Conservation (phyloP, 257 asterid genomes). For the Salvia hispanica region DNA sequence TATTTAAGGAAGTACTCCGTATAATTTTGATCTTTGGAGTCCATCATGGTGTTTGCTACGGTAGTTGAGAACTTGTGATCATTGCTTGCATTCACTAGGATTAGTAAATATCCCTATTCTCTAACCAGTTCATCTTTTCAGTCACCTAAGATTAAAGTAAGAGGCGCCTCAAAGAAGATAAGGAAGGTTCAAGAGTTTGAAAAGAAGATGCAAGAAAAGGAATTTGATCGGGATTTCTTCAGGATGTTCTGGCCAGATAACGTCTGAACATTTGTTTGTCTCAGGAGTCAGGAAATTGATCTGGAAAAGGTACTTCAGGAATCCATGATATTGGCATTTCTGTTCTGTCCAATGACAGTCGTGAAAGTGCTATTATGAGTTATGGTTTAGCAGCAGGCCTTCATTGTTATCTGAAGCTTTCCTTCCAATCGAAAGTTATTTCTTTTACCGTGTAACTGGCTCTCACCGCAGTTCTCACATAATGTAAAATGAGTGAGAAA, state of each 20-base stretch:
- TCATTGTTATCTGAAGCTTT: not conserved
- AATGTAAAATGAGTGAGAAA: conserved; percentile 2
- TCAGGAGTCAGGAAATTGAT: conserved; percentile 7
- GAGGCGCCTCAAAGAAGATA: conserved; percentile 61
- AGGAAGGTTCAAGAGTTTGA: conserved; percentile 72
- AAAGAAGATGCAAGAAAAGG: conserved; percentile 68
- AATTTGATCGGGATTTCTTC: conserved; percentile 71
- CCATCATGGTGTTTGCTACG: too few relatives aligned
- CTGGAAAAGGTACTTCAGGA: not conserved
- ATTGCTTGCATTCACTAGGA: not conserved
- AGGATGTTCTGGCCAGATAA: conserved; percentile 97
- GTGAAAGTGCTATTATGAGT: not conserved
- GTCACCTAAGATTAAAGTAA: conserved; percentile 47
- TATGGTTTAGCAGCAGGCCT: not conserved
- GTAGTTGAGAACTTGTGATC: not conserved
- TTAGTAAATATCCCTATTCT: conserved; percentile 10
- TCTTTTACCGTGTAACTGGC: not conserved
- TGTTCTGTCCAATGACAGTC: not conserved
- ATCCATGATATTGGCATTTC: not conserved
- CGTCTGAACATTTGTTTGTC: conserved; percentile 45
- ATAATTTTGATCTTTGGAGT: too few relatives aligned
- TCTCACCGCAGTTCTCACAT: not conserved
- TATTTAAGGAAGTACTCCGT: too few relatives aligned
- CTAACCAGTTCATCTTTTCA: conserved; percentile 28
- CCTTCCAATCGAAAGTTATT: not conserved